Evolutionary conservation across 805 yeast genomes (phyloP).

Genomic region (Barnettozyma sucrosica): DNA sequence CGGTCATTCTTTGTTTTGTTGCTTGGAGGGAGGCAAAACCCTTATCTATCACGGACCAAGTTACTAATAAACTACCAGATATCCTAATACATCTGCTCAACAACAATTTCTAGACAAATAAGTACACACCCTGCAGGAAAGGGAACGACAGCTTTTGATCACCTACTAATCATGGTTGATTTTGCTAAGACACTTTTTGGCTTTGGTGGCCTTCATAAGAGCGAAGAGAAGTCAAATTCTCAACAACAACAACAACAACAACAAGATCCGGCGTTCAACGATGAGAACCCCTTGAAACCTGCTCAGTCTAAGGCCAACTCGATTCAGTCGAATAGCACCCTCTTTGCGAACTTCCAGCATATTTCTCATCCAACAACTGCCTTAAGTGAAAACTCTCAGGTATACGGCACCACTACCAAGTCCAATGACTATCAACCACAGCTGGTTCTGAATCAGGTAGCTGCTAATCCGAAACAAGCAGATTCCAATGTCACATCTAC

Average conservation of each 20-base stretch:
- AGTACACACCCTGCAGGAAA: constrained; percentile 2
- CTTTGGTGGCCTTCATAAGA: constrained; percentile 27
- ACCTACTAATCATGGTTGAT: constrained; percentile 29
- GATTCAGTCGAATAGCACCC: constrained; percentile 10
- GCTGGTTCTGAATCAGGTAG: constrained; percentile 31
- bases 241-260: constrained; percentile 10
- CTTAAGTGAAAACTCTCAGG: constrained; percentile 53
- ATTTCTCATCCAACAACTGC: constrained; percentile 67
- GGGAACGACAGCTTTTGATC: background rate
- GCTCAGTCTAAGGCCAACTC: constrained; percentile 11
- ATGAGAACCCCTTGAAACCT: constrained; percentile 11
- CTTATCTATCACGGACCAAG: background rate
- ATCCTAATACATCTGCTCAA: background rate
- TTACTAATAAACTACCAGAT: background rate
- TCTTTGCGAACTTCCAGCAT: constrained; percentile 36
- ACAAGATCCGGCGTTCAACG: constrained; percentile 4
- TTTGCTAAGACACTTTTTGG: constrained; percentile 35
- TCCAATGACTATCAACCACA: constrained; percentile 29
- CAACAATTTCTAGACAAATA: background rate
- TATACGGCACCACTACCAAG: constrained; percentile 59
- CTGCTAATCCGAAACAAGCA: constrained; percentile 18
- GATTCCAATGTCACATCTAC: constrained; percentile 19
- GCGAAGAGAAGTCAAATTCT: constrained; percentile 10
- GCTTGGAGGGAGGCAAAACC: background rate
- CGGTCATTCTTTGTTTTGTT: background rate